Evolutionary conservation across 768 basidiomycete species (phyloP), one percentile per base, ranked within the genome.

Genomic region (Mycena venus): DNA sequence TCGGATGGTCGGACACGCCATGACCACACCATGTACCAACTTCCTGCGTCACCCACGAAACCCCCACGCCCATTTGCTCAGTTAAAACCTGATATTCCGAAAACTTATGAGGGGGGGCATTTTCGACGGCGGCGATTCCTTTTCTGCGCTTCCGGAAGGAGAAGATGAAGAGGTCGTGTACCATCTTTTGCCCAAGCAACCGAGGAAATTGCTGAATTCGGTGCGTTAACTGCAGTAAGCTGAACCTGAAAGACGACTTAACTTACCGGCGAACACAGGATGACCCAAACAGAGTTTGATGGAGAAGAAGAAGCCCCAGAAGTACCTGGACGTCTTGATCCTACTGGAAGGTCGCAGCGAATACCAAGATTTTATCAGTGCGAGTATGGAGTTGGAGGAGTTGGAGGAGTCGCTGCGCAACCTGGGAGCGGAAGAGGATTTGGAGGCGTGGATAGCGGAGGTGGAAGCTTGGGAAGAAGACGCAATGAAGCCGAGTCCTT

Each of bases 401-500:
- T 9, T 70, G n/a, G 68, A 70, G 51, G 36, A 1, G 19, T 70
- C 60, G 29, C 19, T 70, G 32, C 25, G 68, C 0, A 32, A 32
- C 4, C 1, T 70, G 34, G 68, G 49, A n/a, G 2, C 60, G 1
- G 21, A 1, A 23, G 31, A 10, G 3, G 2, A n/a, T n/a, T 70
- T n/a, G 34, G 38, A 70, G 27, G 21, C 1, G 34, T 70, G 69
- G 69, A 40, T 6, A 17, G 21, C 2, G 36, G 53, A 55, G 53
- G 61, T 63, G 15, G 61, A 63, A 21, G 61, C 61, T 0, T 70
- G 69, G 69, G 69, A 70, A 49, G 31, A 56, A 27, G 61, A 70
- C 29, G n/a, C 36, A n/a, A 19, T n/a, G 8, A 55, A 56, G 21
- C 29, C 68, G 2, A 78, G 76, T 32, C 77, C 72, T 0, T 78